Conservation (phyloP, 2,329 filamentous ascomycete species). For the Fusarium nurragi region DNA sequence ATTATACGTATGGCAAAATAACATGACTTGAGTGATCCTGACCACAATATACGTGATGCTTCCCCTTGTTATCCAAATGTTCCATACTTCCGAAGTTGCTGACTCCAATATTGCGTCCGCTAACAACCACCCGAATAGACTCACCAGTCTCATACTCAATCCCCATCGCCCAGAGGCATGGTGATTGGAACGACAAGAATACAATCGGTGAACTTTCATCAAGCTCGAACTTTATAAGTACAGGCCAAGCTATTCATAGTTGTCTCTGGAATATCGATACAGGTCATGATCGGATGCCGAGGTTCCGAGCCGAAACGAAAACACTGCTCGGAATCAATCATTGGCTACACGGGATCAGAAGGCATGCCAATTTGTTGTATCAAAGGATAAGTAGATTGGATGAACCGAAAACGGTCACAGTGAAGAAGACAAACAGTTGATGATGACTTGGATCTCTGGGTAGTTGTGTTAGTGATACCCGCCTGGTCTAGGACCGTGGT, state of each 20-base stretch:
- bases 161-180: slow-evolving; percentile 21
- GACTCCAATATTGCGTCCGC: neutral
- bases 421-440: too few species aligned
- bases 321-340: neutral
- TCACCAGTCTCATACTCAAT: slow-evolving; percentile 16
- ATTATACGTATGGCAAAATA: slow-evolving; percentile 2
- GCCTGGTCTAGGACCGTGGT: too few species aligned
- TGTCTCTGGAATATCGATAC: rapidly evolving
- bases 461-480: too few species aligned
- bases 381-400: neutral
- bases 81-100: slow-evolving; percentile 19
- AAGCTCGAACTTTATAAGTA: neutral
- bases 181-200: neutral
- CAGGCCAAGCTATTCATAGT: slow-evolving; percentile 2
- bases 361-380: rapidly evolving
- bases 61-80: slow-evolving; percentile 12
- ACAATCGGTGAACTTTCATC: neutral
- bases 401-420: too few species aligned
- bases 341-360: rapidly evolving
- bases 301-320: slow-evolving; percentile 17
- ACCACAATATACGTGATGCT: neutral
- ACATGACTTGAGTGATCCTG: neutral
- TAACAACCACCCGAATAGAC: neutral
- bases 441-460: too few species aligned
- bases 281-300: neutral